Evolutionary conservation across 2,329 filamentous ascomycete species (phyloP).

Genomic region (Botrytis sinoallii): DNA sequence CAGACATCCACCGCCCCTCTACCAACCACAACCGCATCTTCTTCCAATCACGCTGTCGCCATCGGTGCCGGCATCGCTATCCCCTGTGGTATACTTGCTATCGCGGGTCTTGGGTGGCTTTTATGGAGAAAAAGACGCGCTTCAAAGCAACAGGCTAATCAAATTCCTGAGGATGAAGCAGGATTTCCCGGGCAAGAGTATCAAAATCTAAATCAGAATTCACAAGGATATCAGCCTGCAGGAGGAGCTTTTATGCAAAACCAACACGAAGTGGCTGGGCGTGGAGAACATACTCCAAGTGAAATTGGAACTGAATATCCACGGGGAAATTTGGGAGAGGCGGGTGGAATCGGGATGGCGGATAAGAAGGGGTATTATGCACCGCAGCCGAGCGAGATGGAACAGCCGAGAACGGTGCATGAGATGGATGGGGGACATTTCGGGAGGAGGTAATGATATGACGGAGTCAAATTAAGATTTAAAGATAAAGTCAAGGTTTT

Average conservation of each 20-base stretch:
- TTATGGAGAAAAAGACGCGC: not conserved
- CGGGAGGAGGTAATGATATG: not conserved
- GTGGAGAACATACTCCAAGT: not conserved
- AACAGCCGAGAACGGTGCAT: not conserved
- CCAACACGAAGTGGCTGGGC: not conserved
- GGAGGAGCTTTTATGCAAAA: not conserved
- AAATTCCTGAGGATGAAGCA: not conserved
- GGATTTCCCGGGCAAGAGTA: not conserved
- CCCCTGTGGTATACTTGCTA: not conserved
- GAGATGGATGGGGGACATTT: not conserved
- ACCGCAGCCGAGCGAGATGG: constrained; percentile 1
- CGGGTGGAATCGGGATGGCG: not conserved
- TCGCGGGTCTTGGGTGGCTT: not conserved
- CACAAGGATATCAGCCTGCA: not conserved
- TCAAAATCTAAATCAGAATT: not conserved
- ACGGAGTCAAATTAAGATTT: not conserved
- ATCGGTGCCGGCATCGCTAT: not conserved
- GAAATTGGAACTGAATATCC: not conserved
- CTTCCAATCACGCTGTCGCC: not conserved
- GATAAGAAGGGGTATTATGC: constrained; percentile 5
- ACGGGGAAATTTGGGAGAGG: not conserved
- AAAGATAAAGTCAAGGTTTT: not conserved
- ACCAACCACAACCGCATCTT: not conserved
- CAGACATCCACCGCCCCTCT: not conserved
- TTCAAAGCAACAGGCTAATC: not conserved